Percentiles rank a stretch among this genome's conserved stretches.
Evolutionary conservation across 2,329 filamentous ascomycete species (phyloP).

Genomic region (Diaporthe citri): DNA sequence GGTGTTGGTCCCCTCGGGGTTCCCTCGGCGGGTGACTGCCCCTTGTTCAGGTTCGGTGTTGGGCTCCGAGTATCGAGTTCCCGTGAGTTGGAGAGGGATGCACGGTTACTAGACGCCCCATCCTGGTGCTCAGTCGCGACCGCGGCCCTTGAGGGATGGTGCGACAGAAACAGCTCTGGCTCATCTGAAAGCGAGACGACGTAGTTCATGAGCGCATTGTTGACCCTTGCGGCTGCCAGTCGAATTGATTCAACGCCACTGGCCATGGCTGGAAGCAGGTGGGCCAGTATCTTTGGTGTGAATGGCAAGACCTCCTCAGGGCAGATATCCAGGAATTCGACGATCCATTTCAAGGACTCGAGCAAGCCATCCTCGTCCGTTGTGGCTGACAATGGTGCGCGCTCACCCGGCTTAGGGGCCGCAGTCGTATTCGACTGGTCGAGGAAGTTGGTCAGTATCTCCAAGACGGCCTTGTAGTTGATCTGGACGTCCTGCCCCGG

Average conservation of each 20-base stretch:
- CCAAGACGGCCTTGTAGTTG: conserved; percentile 90
- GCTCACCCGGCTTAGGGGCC: conserved; percentile 29
- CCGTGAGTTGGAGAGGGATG: conserved; percentile 65
- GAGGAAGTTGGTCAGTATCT: conserved; percentile 90
- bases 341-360: conserved; percentile 93
- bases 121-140: conserved; percentile 60
- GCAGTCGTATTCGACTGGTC: conserved; percentile 57
- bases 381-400: conserved; percentile 24
- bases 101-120: conserved; percentile 62
- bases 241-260: conserved; percentile 91
- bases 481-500: conserved; percentile 97
- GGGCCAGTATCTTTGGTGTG: conserved; percentile 90
- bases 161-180: conserved; percentile 53
- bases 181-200: conserved; percentile 92
- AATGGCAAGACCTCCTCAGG: conserved; percentile 96
- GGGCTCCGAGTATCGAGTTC: conserved; percentile 67
- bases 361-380: conserved; percentile 91
- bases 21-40: conserved; percentile 43
- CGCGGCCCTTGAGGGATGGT: conserved; percentile 54
- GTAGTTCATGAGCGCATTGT: conserved; percentile 91
- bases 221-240: conserved; percentile 88
- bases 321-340: conserved; percentile 96
- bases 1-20: conserved; percentile 60
- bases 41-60: conserved; percentile 62
- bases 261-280: conserved; percentile 93